Percentiles rank a stretch among this genome's conserved stretches.
phyloP scores from a whole-genome alignment of 1,284 basidiomycete species.

The Marasmius tenuissimus region DNA sequence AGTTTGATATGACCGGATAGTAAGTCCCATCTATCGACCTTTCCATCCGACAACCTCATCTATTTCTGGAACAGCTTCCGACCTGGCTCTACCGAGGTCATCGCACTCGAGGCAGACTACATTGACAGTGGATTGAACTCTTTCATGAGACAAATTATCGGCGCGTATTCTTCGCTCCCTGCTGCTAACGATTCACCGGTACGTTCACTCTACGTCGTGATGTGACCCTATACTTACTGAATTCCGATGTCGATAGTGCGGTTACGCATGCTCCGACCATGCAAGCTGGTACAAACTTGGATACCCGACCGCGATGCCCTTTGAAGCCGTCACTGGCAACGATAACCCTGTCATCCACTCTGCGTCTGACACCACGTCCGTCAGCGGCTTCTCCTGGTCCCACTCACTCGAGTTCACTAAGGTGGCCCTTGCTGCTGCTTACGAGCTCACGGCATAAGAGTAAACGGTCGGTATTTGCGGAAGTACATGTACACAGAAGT shows the following conservation, averaged over 20 bases:
- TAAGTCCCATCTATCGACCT: not conserved
- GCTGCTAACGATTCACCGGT: slow-evolving; percentile 14
- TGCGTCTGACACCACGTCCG: slow-evolving; percentile 38
- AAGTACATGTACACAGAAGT: not conserved
- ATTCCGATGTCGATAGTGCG: slow-evolving; percentile 3
- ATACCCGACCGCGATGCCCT: slow-evolving; percentile 25
- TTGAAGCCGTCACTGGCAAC: slow-evolving; percentile 19
- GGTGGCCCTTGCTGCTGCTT: slow-evolving; percentile 46
- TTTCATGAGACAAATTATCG: not conserved
- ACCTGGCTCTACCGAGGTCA: not conserved
- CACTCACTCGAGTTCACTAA: slow-evolving; percentile 50
- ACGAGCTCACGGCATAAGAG: slow-evolving; percentile 19
- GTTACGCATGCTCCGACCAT: slow-evolving; percentile 14
- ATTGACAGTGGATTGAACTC: slow-evolving; percentile 1
- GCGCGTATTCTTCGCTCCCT: not conserved
- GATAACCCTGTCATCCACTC: slow-evolving; percentile 45
- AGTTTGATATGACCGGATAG: slow-evolving; percentile 15
- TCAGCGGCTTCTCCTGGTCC: slow-evolving; percentile 39
- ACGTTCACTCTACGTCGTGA: slow-evolving; percentile 12
- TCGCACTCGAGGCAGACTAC: not conserved
- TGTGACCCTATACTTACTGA: not conserved
- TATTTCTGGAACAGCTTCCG: not conserved
- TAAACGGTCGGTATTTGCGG: not conserved
- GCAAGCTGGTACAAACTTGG: slow-evolving; percentile 10
- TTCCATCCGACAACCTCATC: not conserved